phyloP scores from a whole-genome alignment of 2,329 filamentous ascomycete genomes.

The Beauveria australis region DNA sequence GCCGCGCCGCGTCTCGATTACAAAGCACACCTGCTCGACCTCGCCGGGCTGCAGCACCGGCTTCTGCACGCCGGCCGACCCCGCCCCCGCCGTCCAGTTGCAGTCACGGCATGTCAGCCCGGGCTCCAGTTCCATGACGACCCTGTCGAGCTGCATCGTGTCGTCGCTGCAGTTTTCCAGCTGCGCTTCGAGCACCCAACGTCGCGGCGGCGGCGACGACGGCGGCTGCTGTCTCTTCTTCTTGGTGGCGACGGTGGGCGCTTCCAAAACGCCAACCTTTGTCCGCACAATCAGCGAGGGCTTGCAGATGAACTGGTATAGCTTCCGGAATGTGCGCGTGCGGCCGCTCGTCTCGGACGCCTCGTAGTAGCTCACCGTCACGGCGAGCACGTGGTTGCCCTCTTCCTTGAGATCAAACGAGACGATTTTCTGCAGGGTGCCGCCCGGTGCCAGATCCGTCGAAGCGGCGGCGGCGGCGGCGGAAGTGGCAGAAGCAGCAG shows the following conservation, averaged over 20 bases:
- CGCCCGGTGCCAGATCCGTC: conserved; percentile 48
- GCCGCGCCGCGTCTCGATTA: conserved; percentile 34
- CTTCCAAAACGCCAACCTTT: conserved; percentile 61
- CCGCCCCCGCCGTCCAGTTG: conserved; percentile 39
- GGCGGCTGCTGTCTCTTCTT: not conserved
- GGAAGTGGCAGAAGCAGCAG: conserved; percentile 12
- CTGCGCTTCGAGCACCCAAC: conserved; percentile 84
- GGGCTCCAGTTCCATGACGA: conserved; percentile 44
- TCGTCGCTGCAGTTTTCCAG: conserved; percentile 89
- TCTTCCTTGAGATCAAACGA: conserved; percentile 88
- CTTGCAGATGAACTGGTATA: conserved; percentile 96
- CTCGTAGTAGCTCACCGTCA: conserved; percentile 92
- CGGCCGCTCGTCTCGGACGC: conserved; percentile 62
- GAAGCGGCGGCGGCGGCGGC: not conserved
- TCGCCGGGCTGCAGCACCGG: conserved; percentile 55
- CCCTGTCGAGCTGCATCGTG: conserved; percentile 66
- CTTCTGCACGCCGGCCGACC: conserved; percentile 24
- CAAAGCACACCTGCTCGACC: conserved; percentile 58
- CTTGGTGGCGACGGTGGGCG: not conserved
- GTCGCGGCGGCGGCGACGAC: conserved; percentile 15
- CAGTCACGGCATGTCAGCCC: conserved; percentile 45
- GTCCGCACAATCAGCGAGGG: conserved; percentile 83
- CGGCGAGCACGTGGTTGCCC: conserved; percentile 84
- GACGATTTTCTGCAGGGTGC: conserved; percentile 73
- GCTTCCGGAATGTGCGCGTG: conserved; percentile 80